Evolutionary conservation across 2,329 filamentous ascomycete species (phyloP).

Genomic region (Cercospora beticola): DNA sequence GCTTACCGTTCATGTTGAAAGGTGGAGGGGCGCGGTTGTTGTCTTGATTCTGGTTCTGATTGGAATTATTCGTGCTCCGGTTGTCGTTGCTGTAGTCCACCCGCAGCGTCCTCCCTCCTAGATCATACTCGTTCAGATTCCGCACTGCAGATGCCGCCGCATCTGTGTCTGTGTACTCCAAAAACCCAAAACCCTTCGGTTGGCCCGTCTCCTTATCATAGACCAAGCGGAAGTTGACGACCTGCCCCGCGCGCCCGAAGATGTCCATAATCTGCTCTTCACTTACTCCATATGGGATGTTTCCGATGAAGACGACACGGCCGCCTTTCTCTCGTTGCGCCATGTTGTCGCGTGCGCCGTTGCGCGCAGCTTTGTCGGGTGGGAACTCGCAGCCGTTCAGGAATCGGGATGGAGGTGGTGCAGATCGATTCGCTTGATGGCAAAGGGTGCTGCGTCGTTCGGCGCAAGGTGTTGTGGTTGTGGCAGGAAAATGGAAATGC

Average conservation of each 20-base stretch:
- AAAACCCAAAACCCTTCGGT: slow-evolving; percentile 95
- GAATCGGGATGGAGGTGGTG: background rate
- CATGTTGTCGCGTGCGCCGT: slow-evolving; percentile 45
- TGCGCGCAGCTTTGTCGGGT: background rate
- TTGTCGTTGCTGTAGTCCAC: slow-evolving; percentile 97
- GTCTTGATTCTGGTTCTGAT: slow-evolving; percentile 20
- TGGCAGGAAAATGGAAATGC: background rate
- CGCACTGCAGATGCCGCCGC: slow-evolving; percentile 89
- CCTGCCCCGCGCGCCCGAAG: slow-evolving; percentile 84
- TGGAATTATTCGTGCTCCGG: slow-evolving; percentile 51
- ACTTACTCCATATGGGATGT: slow-evolving; percentile 85
- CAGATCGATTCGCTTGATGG: background rate
- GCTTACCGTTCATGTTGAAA: slow-evolving; percentile 44
- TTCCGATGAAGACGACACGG: slow-evolving; percentile 79
- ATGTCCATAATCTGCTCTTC: slow-evolving; percentile 96
- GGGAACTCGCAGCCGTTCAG: background rate
- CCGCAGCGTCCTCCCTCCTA: slow-evolving; percentile 89
- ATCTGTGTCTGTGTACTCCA: slow-evolving; percentile 91
- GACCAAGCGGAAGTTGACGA: slow-evolving; percentile 87
- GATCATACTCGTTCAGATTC: slow-evolving; percentile 91
- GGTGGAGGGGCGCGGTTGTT: slow-evolving; percentile 39
- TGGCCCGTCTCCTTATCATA: slow-evolving; percentile 94
- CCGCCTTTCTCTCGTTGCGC: slow-evolving; percentile 64
- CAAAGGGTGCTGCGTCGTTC: background rate
- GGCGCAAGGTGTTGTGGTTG: background rate